Evolutionary conservation across 2,329 filamentous ascomycete species (phyloP), one percentile per base, ranked within the genome.

Genomic region (Venturia aucupariae): DNA sequence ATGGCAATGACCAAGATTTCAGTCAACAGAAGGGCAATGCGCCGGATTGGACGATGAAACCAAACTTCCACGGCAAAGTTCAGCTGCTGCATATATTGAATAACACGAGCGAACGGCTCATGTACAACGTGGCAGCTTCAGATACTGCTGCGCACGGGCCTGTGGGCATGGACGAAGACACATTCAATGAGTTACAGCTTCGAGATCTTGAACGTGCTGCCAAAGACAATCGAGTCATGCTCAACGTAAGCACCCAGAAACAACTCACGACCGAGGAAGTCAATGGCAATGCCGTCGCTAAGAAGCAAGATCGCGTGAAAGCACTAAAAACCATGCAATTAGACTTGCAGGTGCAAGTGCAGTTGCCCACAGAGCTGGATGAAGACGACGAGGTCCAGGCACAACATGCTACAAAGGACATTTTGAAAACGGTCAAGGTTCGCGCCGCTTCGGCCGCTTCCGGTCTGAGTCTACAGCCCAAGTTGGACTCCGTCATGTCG

Each of bases 1-100:
- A 93, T 72, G 94, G 89, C 38, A 99, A 99, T 72, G 94, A 97
- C 76, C 90, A 94, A 74, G 93, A 99, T 71, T 87, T 96, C 74
- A 95, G 92, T 69, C 90, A 92, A 63, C 85, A 88, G 71, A 87
- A 83, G 70, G 94, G 94, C 61, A 97, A 99, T 74, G 83, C 88
- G 62, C 91, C 93, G 64, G 92, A 97, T 72, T 78, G 89, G 42
- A 94, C 95, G 68, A 97, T 97, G 91, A 84, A 90, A 41, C 91
- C 92, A 1, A 82, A 81, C 2, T 82, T 86, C 13, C 79, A 84
- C 59, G 85, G 88, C 57, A 93, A 94, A 72, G 87, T 94, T 2
- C 92, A 92, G 13, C 95, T 97, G 67, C 88, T 97, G 68, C 86
- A 89, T 67, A 92, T 90, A 0, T 79, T 99, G 64, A 99, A 99